Conservation (phyloP, 371 early-diverging fungal genomes). For the Mucor irregularis region DNA sequence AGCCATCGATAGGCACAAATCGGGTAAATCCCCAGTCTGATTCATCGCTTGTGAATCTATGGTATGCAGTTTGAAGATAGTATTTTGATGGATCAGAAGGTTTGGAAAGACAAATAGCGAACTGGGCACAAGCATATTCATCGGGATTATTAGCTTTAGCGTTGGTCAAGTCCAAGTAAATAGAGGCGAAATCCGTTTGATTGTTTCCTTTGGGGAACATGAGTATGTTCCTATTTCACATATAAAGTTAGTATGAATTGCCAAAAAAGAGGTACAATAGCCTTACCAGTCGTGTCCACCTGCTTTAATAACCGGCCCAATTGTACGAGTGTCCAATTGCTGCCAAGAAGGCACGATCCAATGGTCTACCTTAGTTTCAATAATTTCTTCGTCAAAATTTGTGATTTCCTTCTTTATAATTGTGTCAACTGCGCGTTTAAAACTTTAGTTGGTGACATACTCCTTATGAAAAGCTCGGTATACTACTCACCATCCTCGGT, state of each 20-base stretch:
- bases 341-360: constrained; percentile 56
- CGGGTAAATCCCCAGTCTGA: constrained; percentile 94
- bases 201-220: constrained; percentile 91
- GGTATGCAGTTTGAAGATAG: constrained; percentile 62
- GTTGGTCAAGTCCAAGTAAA: constrained; percentile 84
- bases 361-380: constrained; percentile 44
- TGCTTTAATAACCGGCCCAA: constrained; percentile 57
- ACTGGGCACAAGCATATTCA: constrained; percentile 78
- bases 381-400: constrained; percentile 46
- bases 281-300: constrained; percentile 60
- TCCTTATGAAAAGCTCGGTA: neutral
- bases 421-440: constrained; percentile 13
- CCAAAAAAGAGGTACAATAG: too few relatives aligned
- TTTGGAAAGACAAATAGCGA: constrained; percentile 76
- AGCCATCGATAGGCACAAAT: constrained; percentile 48
- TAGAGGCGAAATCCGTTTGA: constrained; percentile 62
- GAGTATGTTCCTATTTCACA: constrained; percentile 68
- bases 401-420: constrained; percentile 34
- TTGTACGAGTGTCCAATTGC: constrained; percentile 47
- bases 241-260: neutral
- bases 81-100: constrained; percentile 65
- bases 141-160: constrained; percentile 68
- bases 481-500: constrained; percentile 20
- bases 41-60: constrained; percentile 81
- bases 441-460: too few relatives aligned